These are phyloP conservation scores for Jamesozyma spencerorum DNA, from an alignment of 805 yeast species.

Conservation along the genomic window DNA sequence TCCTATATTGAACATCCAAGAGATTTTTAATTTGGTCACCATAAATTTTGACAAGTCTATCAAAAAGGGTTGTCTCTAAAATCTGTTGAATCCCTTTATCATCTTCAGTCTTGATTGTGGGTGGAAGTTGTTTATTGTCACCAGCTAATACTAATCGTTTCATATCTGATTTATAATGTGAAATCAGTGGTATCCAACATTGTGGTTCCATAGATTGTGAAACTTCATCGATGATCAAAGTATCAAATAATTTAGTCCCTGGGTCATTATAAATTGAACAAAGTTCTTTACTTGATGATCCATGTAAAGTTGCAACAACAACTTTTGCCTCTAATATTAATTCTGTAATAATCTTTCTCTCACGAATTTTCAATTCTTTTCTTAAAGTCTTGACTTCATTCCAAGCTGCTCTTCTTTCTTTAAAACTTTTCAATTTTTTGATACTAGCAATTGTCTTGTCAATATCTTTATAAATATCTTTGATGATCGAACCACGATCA, in stretches of 20 bases:
- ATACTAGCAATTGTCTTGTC: slow-evolving; percentile 45
- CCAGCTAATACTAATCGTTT: slow-evolving; percentile 75
- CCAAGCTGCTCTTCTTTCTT: slow-evolving; percentile 61
- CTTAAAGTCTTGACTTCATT: slow-evolving; percentile 57
- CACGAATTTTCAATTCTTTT: slow-evolving; percentile 61
- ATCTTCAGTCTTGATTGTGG: slow-evolving; percentile 62
- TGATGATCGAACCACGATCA: slow-evolving; percentile 50
- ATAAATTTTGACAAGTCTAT: slow-evolving; percentile 50
- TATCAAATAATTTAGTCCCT: slow-evolving; percentile 46
- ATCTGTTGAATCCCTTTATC: slow-evolving; percentile 34
- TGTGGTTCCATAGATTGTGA: slow-evolving; percentile 92
- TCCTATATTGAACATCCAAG: slow-evolving; percentile 74
- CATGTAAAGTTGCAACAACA: slow-evolving; percentile 78
- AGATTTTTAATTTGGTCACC: slow-evolving; percentile 45
- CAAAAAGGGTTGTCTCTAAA: slow-evolving; percentile 68
- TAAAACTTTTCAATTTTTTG: slow-evolving; percentile 52
- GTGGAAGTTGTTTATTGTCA: slow-evolving; percentile 86
- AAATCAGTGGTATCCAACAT: slow-evolving; percentile 87
- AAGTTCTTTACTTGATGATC: slow-evolving; percentile 68
- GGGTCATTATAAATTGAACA: slow-evolving; percentile 37
- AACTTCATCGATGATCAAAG: slow-evolving; percentile 88
- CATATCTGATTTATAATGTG: slow-evolving; percentile 43
- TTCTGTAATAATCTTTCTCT: slow-evolving; percentile 51
- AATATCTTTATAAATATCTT: slow-evolving; percentile 66
- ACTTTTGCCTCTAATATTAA: slow-evolving; percentile 55